A percentile compares a stretch with the other conserved stretches of the same genome.
These are phyloP conservation scores for Xenosphaeropsis pyriputrescens DNA, from an alignment of 2,329 filamentous ascomycete genomes.

Conservation along the genomic window DNA sequence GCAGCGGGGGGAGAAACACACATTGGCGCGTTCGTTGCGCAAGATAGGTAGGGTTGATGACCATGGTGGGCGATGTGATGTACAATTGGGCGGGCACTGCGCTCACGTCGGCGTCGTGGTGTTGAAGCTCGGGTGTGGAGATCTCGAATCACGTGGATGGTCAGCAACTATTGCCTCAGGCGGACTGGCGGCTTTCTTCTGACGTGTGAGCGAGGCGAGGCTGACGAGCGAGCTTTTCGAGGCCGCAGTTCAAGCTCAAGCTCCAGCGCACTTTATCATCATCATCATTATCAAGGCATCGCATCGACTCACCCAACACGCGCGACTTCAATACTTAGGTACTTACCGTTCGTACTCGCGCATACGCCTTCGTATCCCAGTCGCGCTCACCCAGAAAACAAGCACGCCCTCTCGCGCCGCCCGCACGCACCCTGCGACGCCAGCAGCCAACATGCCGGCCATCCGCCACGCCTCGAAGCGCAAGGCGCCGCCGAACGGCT, in stretches of 20 bases:
- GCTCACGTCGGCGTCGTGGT: not conserved
- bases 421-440: too few species aligned
- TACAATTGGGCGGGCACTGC: conserved; percentile 12
- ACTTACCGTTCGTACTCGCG: too few species aligned
- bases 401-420: too few species aligned
- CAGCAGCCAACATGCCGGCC: conserved; percentile 46
- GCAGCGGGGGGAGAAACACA: conserved; percentile 28
- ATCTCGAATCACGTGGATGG: not conserved
- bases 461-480: conserved; percentile 62
- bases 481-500: conserved; percentile 74
- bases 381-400: too few species aligned
- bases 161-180: not conserved
- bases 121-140: not conserved
- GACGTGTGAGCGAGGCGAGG: conserved; percentile 3
- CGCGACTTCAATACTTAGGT: too few species aligned
- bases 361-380: too few species aligned
- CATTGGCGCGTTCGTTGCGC: conserved; percentile 68
- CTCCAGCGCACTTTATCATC: too few species aligned
- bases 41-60: conserved; percentile 87
- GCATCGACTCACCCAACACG: too few species aligned
- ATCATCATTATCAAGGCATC: too few species aligned
- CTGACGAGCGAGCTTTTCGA: conserved; percentile 2
- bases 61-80: conserved; percentile 40
- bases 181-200: too few species aligned
- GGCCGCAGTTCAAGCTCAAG: too few species aligned